These are phyloP conservation scores for Farysia itapuensis DNA, from an alignment of 1,284 basidiomycete species.

Conservation along the genomic window DNA sequence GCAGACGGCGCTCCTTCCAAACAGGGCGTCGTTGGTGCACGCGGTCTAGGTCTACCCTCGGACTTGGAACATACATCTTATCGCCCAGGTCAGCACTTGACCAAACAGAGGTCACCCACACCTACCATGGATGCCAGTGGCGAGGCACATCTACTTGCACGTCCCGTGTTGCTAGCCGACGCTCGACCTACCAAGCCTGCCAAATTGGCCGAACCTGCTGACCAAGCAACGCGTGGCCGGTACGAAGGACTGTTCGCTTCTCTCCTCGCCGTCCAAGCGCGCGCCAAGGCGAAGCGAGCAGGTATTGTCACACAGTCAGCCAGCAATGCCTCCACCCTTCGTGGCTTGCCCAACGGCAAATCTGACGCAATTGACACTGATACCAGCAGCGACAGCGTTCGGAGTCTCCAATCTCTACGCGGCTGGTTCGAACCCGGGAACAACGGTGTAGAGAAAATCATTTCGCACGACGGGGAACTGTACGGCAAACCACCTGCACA, in stretches of 20 bases:
- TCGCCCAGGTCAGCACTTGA: too few species aligned
- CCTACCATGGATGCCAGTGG: too few species aligned
- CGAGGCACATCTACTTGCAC: too few species aligned
- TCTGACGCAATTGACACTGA: neutral
- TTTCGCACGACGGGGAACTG: neutral
- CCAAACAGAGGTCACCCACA: too few species aligned
- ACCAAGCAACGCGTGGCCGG: constrained; percentile 4
- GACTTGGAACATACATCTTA: too few species aligned
- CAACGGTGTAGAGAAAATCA: neutral
- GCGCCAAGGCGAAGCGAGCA: neutral
- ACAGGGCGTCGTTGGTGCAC: constrained; percentile 1
- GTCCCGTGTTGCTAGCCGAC: neutral
- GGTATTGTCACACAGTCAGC: neutral
- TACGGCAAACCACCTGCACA: too few species aligned
- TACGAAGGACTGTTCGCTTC: constrained; percentile 19
- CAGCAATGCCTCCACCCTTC: constrained; percentile 3
- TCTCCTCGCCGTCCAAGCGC: neutral
- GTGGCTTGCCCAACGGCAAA: neutral
- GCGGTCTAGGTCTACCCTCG: too few species aligned
- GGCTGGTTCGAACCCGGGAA: constrained; percentile 31
- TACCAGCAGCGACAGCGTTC: constrained; percentile 1
- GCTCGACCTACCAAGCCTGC: neutral
- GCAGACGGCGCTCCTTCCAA: constrained; percentile 31
- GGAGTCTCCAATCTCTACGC: constrained; percentile 6
- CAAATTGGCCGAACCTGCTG: constrained; percentile 5